Base-by-base conservation (phyloP, 2,329 filamentous ascomycete genomes). In the Tolypocladium sp. region DNA sequence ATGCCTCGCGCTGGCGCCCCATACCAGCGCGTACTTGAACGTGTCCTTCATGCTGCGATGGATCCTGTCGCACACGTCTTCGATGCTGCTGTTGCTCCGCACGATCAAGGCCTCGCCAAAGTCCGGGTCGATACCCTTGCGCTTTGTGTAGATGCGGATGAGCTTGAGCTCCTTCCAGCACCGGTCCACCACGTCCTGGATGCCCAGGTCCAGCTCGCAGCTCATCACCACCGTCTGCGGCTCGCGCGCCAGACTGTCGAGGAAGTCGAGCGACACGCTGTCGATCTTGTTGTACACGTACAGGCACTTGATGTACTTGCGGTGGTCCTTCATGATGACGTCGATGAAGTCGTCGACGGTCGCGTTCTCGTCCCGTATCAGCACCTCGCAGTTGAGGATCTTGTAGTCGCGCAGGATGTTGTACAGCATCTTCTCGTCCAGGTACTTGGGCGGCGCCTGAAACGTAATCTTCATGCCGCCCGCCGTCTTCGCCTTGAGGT, bases 201-300 rank as follows among this genome's bases (percentile, higher is more conserved):
- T 89, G 20, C 94, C 94, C 1, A 99, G 83, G 70, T 97, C 92
- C 12, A 97, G 82, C 78, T 99, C 95, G 74, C 95, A 99, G 70
- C 87, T 91, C 94, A 99, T 99, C 70, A 99, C 93, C 33, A 89
- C 91, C 0, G 95, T 97, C 73, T 97, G 82, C 3, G 92, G 91
- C 76, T 99, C 95, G 61, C 92, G 87, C 6, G 95, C 94, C 27
- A 99, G 81, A 71, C 89, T 86, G 79, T 99, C 90, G 55, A 99
- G 84, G 75, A 95, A 96, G 71, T 97, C 92, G 64, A 99, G 84
- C 49, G 89, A 93, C 61, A 99, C 90, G 72, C 86, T 88, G 77
- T 99, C 94, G 77, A 99, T 96, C 78, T 99, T 99, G 88, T 99
- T 99, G 86, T 99, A 99, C 38, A 97, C 93, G 76, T 99, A 99